These are phyloP conservation scores for Ramaria rubella DNA, from an alignment of 768 basidiomycete genomes.

Conservation along the genomic window DNA sequence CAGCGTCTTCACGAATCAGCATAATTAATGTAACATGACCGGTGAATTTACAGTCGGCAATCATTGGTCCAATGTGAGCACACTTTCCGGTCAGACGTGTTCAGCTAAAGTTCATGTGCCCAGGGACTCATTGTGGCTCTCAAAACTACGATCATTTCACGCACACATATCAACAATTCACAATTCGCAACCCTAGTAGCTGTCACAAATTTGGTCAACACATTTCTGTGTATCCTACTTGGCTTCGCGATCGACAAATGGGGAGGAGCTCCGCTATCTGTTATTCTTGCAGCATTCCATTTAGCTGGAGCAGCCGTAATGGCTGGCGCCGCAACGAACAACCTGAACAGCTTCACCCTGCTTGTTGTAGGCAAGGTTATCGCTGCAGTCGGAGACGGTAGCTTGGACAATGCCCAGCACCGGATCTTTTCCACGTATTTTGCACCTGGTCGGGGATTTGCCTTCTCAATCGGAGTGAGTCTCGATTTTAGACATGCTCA, in stretches of 20 bases:
- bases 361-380: slow-evolving; percentile 36
- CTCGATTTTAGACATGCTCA: neutral
- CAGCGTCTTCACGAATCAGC: no score
- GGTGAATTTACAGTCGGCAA: no score
- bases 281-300: slow-evolving; percentile 33
- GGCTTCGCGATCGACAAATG: slow-evolving; percentile 38
- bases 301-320: slow-evolving; percentile 31
- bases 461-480: slow-evolving; percentile 29
- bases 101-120: no score
- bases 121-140: slow-evolving; percentile 35
- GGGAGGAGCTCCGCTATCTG: slow-evolving; percentile 33
- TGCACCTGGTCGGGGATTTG: slow-evolving; percentile 35
- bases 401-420: slow-evolving; percentile 38
- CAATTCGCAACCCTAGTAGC: slow-evolving; percentile 37
- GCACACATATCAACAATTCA: slow-evolving; percentile 38
- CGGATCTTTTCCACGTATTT: slow-evolving; percentile 40
- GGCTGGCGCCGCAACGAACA: slow-evolving; percentile 34
- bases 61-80: no score
- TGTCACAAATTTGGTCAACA: slow-evolving; percentile 37
- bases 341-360: slow-evolving; percentile 33
- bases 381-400: slow-evolving; percentile 35
- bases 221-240: slow-evolving; percentile 34
- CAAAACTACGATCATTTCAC: slow-evolving; percentile 38
- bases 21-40: no score
- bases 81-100: no score